These are phyloP conservation scores for Neurospora africana DNA, from an alignment of 495 filamentous ascomycete species.

Conservation along the genomic window DNA sequence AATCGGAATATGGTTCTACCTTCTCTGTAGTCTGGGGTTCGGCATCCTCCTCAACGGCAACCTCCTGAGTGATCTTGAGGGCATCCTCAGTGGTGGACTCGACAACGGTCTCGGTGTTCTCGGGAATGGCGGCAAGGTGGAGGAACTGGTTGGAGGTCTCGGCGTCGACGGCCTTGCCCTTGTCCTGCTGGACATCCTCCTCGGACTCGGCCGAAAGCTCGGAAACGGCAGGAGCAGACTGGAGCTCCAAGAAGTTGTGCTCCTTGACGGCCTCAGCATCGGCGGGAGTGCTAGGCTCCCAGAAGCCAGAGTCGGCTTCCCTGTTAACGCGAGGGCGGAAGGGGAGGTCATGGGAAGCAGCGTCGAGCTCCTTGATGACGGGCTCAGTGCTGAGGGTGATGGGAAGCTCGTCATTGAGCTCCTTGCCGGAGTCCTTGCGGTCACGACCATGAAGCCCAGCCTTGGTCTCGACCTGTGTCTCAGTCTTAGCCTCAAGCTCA, in stretches of 20 bases:
- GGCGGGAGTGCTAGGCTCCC: slow-evolving; percentile 13
- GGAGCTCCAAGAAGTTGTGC: neutral
- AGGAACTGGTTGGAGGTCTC: neutral
- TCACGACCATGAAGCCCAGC: slow-evolving; percentile 1
- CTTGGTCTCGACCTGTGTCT: slow-evolving; percentile 1
- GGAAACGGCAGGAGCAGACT: slow-evolving; percentile 7
- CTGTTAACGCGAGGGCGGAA: slow-evolving; percentile 7
- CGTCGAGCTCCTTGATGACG: slow-evolving; percentile 5
- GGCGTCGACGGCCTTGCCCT: neutral
- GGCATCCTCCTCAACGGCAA: neutral
- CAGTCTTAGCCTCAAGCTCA: neutral
- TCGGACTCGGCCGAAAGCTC: slow-evolving; percentile 11
- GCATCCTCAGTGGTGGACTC: slow-evolving; percentile 2
- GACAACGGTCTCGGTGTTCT: neutral
- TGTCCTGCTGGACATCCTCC: slow-evolving; percentile 1
- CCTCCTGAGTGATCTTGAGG: slow-evolving; percentile 6
- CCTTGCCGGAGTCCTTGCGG: slow-evolving; percentile 20
- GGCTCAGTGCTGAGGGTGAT: slow-evolving; percentile 11
- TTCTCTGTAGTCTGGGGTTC: slow-evolving; percentile 10
- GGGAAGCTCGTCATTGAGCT: slow-evolving; percentile 11
- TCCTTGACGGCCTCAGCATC: slow-evolving; percentile 11
- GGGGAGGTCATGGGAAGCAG: slow-evolving; percentile 6
- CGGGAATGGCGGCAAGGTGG: neutral
- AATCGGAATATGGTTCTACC: slow-evolving; percentile 13
- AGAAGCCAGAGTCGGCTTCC: slow-evolving; percentile 25